A percentile compares a stretch with the other conserved stretches of the same genome.
Conservation (phyloP, 1,139 yeast genomes). For the Ogataea hybrid region DNA sequence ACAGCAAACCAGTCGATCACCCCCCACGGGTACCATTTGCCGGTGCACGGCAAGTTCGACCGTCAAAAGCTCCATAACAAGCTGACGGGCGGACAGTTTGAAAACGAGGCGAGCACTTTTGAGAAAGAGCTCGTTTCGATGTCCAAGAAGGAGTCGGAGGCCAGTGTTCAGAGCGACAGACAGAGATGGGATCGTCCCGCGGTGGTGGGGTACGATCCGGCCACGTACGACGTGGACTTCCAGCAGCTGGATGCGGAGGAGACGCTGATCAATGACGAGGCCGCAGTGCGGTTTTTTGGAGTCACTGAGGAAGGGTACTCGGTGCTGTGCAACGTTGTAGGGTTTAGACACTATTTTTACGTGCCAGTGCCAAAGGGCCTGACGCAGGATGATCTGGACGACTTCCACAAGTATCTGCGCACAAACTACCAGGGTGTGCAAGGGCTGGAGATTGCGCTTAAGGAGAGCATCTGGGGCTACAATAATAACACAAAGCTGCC, state of each 20-base stretch:
- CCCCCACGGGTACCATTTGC: constrained; percentile 30
- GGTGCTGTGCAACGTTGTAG: constrained; percentile 84
- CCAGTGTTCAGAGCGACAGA: constrained; percentile 31
- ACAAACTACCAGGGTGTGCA: constrained; percentile 56
- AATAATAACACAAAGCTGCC: constrained; percentile 76
- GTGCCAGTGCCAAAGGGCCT: constrained; percentile 89
- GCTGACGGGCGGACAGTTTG: constrained; percentile 29
- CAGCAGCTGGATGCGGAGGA: constrained; percentile 98
- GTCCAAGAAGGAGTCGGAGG: constrained; percentile 34
- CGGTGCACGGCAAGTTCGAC: constrained; percentile 25
- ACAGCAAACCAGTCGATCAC: constrained; percentile 39
- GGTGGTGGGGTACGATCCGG: constrained; percentile 48
- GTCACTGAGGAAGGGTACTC: constrained; percentile 87
- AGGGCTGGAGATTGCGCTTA: constrained; percentile 60
- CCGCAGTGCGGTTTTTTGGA: constrained; percentile 84
- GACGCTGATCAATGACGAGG: constrained; percentile 52
- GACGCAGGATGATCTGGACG: constrained; percentile 48
- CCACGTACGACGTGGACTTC: constrained; percentile 57
- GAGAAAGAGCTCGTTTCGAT: constrained; percentile 63
- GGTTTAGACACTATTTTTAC: constrained; percentile 86
- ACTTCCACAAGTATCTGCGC: constrained; percentile 49
- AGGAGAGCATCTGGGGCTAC: constrained; percentile 94
- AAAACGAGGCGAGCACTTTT: constrained; percentile 54
- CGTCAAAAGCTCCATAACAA: constrained; percentile 28
- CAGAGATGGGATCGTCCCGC: constrained; percentile 66